These are phyloP conservation scores for Capsella rubella DNA, from an alignment of 441 rosid genomes.

Conservation along the genomic window DNA sequence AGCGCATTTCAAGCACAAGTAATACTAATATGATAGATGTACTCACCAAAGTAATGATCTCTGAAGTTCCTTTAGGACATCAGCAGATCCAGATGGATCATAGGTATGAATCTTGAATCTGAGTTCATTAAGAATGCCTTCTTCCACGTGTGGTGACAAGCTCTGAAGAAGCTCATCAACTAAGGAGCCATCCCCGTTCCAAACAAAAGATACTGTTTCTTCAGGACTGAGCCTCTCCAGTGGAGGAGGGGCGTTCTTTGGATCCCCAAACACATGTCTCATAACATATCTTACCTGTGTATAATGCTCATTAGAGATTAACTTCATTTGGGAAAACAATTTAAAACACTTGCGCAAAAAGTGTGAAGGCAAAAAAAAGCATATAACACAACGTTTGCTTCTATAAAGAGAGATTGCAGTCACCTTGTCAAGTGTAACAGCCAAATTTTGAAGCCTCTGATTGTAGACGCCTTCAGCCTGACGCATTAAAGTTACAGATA, in stretches of 20 bases:
- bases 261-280: slow-evolving; percentile 92
- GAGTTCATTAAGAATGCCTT: slow-evolving; percentile 65
- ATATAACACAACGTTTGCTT: slow-evolving; percentile 24
- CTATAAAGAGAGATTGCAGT: slow-evolving; percentile 33
- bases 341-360: slow-evolving; percentile 14
- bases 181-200: slow-evolving; percentile 95
- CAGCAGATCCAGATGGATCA: slow-evolving; percentile 75
- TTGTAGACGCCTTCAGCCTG: slow-evolving; percentile 99
- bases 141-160: slow-evolving; percentile 81
- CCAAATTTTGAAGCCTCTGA: slow-evolving; percentile 99
- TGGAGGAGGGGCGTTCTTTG: slow-evolving; percentile 97
- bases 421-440: slow-evolving; percentile 99
- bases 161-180: slow-evolving; percentile 90
- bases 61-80: slow-evolving; percentile 74
- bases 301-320: slow-evolving; percentile 34
- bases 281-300: slow-evolving; percentile 95
- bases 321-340: slow-evolving; percentile 4
- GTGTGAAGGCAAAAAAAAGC: slow-evolving; percentile 15
- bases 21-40: slow-evolving; percentile 28
- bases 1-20: slow-evolving; percentile 22
- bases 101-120: slow-evolving; percentile 73
- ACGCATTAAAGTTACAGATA: slow-evolving; percentile 32
- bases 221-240: slow-evolving; percentile 85
- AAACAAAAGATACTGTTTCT: slow-evolving; percentile 73
- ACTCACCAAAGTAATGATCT: slow-evolving; percentile 92